Conservation (phyloP, 768 basidiomycete genomes). For the Leccinum subtestaceum region DNA sequence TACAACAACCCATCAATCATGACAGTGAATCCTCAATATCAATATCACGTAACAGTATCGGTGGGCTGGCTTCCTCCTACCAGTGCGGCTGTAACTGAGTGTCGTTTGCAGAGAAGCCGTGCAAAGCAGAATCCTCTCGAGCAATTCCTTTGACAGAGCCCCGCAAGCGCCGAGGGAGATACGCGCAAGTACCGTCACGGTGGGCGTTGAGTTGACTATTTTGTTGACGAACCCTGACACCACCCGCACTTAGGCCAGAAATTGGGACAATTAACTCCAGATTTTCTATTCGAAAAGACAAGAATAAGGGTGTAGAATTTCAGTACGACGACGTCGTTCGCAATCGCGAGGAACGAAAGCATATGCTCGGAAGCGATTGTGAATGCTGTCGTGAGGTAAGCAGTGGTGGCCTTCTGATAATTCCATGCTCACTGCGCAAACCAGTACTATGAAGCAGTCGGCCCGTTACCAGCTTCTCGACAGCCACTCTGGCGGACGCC, state of each 20-base stretch:
- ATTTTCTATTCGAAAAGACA: conserved; percentile 63
- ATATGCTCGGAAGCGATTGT: conserved; percentile 75
- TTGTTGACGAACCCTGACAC: background rate
- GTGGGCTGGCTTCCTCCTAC: conserved; percentile 10
- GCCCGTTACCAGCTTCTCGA: conserved; percentile 66
- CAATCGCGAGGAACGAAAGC: conserved; percentile 55
- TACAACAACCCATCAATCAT: background rate
- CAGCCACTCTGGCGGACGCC: conserved; percentile 77
- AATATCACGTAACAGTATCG: background rate
- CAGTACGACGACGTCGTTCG: conserved; percentile 80
- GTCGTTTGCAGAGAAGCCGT: conserved; percentile 8
- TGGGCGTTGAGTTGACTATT: conserved; percentile 21
- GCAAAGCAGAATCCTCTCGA: conserved; percentile 13
- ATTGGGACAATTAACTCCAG: conserved; percentile 55
- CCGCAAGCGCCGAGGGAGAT: conserved; percentile 59
- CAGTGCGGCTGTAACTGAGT: background rate
- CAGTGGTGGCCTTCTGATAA: conserved; percentile 1
- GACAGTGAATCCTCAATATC: background rate
- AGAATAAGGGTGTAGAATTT: conserved; percentile 63
- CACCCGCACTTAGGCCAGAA: conserved; percentile 16
- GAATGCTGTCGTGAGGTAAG: conserved; percentile 77
- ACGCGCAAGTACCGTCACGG: conserved; percentile 38
- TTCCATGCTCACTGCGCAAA: background rate
- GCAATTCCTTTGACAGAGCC: conserved; percentile 16
- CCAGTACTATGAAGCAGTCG: conserved; percentile 79